Evolutionary conservation across 306 rosid genomes (phyloP).

Genomic region (Pueraria montana): DNA sequence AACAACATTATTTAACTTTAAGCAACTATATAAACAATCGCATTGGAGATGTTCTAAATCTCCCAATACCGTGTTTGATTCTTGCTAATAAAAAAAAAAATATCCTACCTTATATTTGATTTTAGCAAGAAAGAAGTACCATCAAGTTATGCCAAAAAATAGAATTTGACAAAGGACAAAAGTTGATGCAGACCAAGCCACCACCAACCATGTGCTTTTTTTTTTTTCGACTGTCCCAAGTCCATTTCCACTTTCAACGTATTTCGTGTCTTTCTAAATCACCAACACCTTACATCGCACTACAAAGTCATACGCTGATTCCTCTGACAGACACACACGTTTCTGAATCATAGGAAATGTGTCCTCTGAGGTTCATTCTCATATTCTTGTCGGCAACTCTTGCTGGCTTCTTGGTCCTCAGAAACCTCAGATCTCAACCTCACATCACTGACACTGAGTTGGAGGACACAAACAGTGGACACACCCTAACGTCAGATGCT

Average conservation of each 20-base stretch:
- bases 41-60: too few species aligned
- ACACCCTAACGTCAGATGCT: conserved; percentile 27
- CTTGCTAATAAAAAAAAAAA: too few species aligned
- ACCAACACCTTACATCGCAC: background rate
- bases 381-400: conserved; percentile 92
- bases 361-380: conserved; percentile 86
- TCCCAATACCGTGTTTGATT: too few species aligned
- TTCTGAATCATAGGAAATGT: conserved; percentile 54
- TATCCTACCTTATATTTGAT: background rate
- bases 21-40: too few species aligned
- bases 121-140: background rate
- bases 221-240: too few species aligned
- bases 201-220: background rate
- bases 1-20: too few species aligned
- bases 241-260: background rate
- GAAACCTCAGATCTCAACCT: conserved; percentile 75
- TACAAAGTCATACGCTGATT: background rate
- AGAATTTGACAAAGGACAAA: background rate
- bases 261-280: background rate
- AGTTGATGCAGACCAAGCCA: background rate
- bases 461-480: background rate
- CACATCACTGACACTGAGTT: conserved; percentile 1
- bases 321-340: background rate
- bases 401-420: conserved; percentile 87
- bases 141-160: background rate